A percentile compares a stretch with the other conserved stretches of the same genome.
These are phyloP conservation scores for Trypanosoma brucei DNA, from an alignment of 208 protist genomes.

Conservation along the genomic window DNA sequence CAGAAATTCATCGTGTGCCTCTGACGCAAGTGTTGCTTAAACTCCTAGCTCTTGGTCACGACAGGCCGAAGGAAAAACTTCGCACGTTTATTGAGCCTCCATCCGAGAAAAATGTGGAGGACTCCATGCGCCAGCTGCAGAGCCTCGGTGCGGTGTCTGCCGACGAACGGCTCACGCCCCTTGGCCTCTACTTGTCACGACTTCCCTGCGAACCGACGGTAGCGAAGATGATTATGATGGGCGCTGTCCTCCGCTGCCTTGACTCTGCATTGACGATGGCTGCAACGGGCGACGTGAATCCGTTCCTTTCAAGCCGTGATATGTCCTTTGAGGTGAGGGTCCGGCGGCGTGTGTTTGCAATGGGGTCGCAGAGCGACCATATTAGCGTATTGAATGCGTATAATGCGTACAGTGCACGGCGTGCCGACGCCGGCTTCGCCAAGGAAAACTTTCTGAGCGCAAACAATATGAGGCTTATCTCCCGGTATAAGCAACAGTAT, in stretches of 20 bases:
- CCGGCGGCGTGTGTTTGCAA: constrained; percentile 46
- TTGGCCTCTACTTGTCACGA: constrained; percentile 79
- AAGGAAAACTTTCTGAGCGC: constrained; percentile 46
- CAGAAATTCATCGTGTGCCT: constrained; percentile 92
- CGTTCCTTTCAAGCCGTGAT: constrained; percentile 57
- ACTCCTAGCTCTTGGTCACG: constrained; percentile 66
- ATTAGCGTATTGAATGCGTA: constrained; percentile 83
- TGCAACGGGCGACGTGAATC: constrained; percentile 68
- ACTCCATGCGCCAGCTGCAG: constrained; percentile 54
- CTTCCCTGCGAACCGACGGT: constrained; percentile 85
- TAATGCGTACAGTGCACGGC: constrained; percentile 59
- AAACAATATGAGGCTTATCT: constrained; percentile 65
- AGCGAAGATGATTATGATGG: constrained; percentile 94
- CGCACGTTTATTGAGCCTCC: constrained; percentile 77
- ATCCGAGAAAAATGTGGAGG: constrained; percentile 44
- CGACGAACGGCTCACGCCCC: constrained; percentile 65
- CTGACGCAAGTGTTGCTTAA: constrained; percentile 92
- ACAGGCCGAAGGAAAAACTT: constrained; percentile 61
- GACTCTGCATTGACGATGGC: constrained; percentile 94
- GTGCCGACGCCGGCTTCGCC: constrained; percentile 40
- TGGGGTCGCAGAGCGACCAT: constrained; percentile 77
- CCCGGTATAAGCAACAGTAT: constrained; percentile 84
- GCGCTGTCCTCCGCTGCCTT: constrained; percentile 87
- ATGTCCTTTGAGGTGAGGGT: constrained; percentile 36
- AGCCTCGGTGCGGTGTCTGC: constrained; percentile 56